Percentiles rank a stretch among this genome's conserved stretches.
Evolutionary conservation across 2,329 filamentous ascomycete genomes (phyloP).

Genomic region (Aspergillus fructus): DNA sequence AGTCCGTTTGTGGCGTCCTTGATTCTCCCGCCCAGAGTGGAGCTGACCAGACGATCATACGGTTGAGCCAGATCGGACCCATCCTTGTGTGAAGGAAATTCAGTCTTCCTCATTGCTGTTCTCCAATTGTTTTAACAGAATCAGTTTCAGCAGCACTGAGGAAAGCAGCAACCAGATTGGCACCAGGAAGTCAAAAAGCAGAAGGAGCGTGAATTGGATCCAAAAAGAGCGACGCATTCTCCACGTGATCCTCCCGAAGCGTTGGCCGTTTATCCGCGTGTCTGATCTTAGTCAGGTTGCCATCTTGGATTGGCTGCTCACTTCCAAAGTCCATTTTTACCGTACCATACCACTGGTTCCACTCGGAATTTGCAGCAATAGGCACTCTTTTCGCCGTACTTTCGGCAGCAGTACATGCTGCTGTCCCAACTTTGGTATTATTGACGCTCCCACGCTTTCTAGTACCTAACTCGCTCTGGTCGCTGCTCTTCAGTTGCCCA

Average conservation of each 20-base stretch:
- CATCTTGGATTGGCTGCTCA: not conserved
- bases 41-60: slow-evolving; percentile 8
- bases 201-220: not conserved
- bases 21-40: not conserved
- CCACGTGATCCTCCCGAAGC: slow-evolving; percentile 13
- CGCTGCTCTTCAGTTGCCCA: slow-evolving; percentile 1
- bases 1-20: slow-evolving; percentile 6
- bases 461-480: not conserved
- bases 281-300: slow-evolving; percentile 4
- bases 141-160: not conserved
- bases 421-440: slow-evolving; percentile 1
- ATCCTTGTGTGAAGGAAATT: not conserved
- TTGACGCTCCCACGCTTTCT: not conserved
- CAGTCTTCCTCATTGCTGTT: not conserved
- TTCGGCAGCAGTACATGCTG: not conserved
- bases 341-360: not conserved
- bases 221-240: not conserved
- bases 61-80: slow-evolving; percentile 7
- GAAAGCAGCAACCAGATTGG: not conserved
- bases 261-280: slow-evolving; percentile 13
- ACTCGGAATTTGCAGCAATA: not conserved
- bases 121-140: not conserved
- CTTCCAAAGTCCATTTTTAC: not conserved
- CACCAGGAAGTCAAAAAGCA: not conserved
- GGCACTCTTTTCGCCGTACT: not conserved